Evolutionary conservation across 1,284 basidiomycete genomes (phyloP).

Genomic region (Cerioporus squamosus): DNA sequence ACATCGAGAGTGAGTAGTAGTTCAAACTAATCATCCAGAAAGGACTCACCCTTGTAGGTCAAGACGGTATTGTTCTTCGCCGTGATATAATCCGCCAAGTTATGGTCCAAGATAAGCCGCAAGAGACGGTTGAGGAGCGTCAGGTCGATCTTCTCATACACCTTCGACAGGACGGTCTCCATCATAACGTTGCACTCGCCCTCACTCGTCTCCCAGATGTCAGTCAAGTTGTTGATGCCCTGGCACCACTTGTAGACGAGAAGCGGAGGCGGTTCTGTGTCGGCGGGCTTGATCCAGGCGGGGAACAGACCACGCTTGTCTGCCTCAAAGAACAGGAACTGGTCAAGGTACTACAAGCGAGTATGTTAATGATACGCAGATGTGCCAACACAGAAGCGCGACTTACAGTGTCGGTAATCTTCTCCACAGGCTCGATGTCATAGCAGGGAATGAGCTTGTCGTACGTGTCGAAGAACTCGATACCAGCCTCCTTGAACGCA

Average conservation of each 20-base stretch:
- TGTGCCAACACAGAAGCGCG: not conserved
- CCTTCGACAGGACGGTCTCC: conserved; percentile 95
- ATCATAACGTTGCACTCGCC: conserved; percentile 97
- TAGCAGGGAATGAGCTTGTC: conserved; percentile 98
- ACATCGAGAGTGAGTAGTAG: conserved; percentile 4
- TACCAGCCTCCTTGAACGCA: conserved; percentile 97
- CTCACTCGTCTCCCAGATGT: conserved; percentile 96
- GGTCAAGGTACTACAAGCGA: conserved; percentile 77
- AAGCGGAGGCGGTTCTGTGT: conserved; percentile 94
- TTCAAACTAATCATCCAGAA: too few relatives aligned
- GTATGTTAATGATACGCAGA: conserved; percentile 23
- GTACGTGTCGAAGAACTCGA: conserved; percentile 94
- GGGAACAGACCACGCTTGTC: conserved; percentile 98
- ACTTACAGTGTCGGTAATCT: conserved; percentile 93
- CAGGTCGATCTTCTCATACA: conserved; percentile 97
- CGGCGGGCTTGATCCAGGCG: conserved; percentile 96
- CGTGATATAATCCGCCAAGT: conserved; percentile 97
- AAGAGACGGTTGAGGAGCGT: conserved; percentile 93
- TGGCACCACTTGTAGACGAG: conserved; percentile 98
- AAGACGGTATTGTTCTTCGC: conserved; percentile 96
- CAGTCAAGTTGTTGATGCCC: conserved; percentile 91
- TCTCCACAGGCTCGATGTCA: conserved; percentile 98
- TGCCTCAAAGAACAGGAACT: conserved; percentile 91
- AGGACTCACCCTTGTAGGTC: conserved; percentile 82
- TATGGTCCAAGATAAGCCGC: conserved; percentile 95